Conservation (phyloP, 495 filamentous ascomycete genomes). For the Aspergillus mulundensis region DNA sequence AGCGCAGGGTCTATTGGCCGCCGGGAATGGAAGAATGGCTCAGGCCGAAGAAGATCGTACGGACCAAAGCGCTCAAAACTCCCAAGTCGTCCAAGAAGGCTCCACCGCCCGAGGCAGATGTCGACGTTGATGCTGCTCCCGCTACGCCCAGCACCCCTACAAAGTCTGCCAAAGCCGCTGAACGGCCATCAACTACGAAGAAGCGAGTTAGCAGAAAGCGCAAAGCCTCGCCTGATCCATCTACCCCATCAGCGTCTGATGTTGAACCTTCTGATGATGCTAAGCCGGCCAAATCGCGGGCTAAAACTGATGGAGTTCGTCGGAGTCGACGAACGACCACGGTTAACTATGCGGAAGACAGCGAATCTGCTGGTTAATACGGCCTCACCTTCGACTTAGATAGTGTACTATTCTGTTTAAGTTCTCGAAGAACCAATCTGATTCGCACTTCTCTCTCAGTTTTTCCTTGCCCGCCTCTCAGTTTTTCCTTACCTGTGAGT, state of each 20-base stretch:
- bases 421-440: background rate
- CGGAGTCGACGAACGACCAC: slow-evolving; percentile 39
- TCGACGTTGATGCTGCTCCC: slow-evolving; percentile 2
- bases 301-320: slow-evolving; percentile 18
- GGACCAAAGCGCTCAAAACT: slow-evolving; percentile 43
- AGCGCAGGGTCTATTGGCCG: slow-evolving; percentile 91
- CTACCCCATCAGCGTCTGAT: slow-evolving; percentile 28
- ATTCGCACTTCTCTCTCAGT: background rate
- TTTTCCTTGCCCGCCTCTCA: background rate
- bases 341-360: slow-evolving; percentile 46
- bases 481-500: no score
- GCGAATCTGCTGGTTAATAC: no score
- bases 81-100: slow-evolving; percentile 22
- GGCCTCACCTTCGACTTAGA: background rate
- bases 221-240: slow-evolving; percentile 26
- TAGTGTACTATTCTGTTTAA: background rate
- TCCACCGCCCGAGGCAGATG: slow-evolving; percentile 18
- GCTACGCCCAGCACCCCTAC: slow-evolving; percentile 17
- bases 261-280: slow-evolving; percentile 17
- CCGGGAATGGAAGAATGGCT: slow-evolving; percentile 87
- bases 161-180: background rate
- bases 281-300: slow-evolving; percentile 9
- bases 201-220: slow-evolving; percentile 33
- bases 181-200: slow-evolving; percentile 19
- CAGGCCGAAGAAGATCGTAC: slow-evolving; percentile 70